These are phyloP conservation scores for Pleurotus tuber-regium DNA, from an alignment of 768 basidiomycete species.

Conservation along the genomic window DNA sequence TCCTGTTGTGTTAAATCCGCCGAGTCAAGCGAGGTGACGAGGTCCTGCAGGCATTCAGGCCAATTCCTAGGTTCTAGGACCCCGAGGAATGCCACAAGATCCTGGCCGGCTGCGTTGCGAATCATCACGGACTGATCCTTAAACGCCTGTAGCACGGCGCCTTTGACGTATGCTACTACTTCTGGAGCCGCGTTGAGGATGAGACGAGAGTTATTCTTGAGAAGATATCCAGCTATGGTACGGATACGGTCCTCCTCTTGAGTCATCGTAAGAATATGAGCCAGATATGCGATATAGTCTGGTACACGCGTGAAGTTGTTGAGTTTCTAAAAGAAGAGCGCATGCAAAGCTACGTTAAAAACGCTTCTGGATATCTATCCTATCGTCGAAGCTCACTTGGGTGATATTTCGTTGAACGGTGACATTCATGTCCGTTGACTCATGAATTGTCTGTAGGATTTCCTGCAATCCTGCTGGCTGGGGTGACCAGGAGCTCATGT, in stretches of 20 bases:
- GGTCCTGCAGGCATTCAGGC: slow-evolving; percentile 89
- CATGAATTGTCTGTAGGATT: slow-evolving; percentile 88
- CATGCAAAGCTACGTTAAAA: neutral
- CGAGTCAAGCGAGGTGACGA: slow-evolving; percentile 79
- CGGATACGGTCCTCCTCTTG: slow-evolving; percentile 91
- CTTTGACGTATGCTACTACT: slow-evolving; percentile 73
- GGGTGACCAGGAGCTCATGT: slow-evolving; percentile 80
- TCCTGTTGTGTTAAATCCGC: slow-evolving; percentile 77
- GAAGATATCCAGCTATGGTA: slow-evolving; percentile 92
- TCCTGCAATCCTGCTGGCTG: slow-evolving; percentile 85
- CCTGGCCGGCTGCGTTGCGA: slow-evolving; percentile 91
- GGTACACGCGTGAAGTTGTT: slow-evolving; percentile 84
- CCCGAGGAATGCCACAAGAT: slow-evolving; percentile 86
- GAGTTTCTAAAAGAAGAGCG: slow-evolving; percentile 59
- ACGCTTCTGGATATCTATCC: neutral
- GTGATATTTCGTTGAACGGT: slow-evolving; percentile 80
- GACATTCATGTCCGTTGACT: slow-evolving; percentile 79
- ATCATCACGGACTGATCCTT: slow-evolving; percentile 81
- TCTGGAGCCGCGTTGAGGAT: slow-evolving; percentile 66
- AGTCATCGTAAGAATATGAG: slow-evolving; percentile 84
- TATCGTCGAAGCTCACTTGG: slow-evolving; percentile 47
- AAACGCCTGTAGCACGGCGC: slow-evolving; percentile 78
- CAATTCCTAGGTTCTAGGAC: slow-evolving; percentile 89
- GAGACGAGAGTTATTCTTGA: slow-evolving; percentile 92
- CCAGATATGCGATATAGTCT: slow-evolving; percentile 95